phyloP scores from a whole-genome alignment of 495 filamentous ascomycete genomes.

The Podospora fimiseda region DNA sequence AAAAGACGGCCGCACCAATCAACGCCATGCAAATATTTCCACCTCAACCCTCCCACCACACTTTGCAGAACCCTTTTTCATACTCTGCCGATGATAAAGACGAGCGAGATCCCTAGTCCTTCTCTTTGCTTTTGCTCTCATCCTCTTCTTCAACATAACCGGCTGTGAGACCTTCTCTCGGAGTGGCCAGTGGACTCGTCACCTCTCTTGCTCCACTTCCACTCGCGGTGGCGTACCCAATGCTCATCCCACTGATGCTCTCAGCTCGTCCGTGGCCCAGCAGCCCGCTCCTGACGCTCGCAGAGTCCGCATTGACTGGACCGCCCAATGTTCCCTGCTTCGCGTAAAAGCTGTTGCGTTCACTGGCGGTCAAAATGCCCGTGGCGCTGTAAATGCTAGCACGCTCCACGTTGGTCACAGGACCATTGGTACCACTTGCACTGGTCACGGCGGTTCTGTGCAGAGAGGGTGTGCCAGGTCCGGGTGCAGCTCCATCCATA shows the following conservation, averaged over 20 bases:
- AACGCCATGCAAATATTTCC: background rate
- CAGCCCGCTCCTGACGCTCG: conserved; percentile 70
- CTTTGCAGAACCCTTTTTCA: conserved; percentile 5
- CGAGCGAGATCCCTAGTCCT: too few relatives aligned
- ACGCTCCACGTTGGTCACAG: conserved; percentile 73
- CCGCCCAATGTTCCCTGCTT: conserved; percentile 61
- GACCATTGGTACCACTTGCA: conserved; percentile 57
- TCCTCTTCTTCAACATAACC: conserved; percentile 19
- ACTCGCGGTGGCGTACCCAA: background rate
- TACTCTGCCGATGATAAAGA: conserved; percentile 13
- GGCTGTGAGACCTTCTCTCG: conserved; percentile 30
- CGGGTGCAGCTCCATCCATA: conserved; percentile 40
- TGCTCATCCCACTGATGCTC: conserved; percentile 50
- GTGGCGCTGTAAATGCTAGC: conserved; percentile 82
- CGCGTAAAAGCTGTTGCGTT: conserved; percentile 76
- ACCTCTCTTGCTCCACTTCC: conserved; percentile 13
- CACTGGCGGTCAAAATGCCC: conserved; percentile 57
- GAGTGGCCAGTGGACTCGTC: conserved; percentile 56
- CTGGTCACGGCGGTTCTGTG: conserved; percentile 47
- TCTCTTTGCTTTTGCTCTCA: conserved; percentile 8
- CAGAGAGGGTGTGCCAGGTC: conserved; percentile 34
- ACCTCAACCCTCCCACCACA: background rate
- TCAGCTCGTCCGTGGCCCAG: conserved; percentile 74
- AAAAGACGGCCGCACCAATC: background rate
- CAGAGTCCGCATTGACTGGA: conserved; percentile 60